Evolutionary conservation across 73 alveolate species (phyloP), one percentile per base, ranked within the genome.

Genomic region (Breviolum minutum): DNA sequence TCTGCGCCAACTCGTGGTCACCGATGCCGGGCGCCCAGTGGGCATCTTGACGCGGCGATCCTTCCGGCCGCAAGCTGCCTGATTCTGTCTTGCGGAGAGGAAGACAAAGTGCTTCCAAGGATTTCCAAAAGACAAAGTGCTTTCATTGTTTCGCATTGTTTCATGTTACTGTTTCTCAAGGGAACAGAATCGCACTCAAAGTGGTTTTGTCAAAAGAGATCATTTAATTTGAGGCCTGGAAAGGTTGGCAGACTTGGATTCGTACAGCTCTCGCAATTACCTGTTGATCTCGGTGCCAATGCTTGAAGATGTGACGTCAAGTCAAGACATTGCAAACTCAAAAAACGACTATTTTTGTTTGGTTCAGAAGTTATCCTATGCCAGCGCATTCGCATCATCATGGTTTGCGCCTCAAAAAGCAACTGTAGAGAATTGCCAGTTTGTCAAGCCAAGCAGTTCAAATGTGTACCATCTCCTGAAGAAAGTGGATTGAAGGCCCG

Each of bases 21-120:
- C 69, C 6, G 97, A 90, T 63, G 81, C 97, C 12, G 88, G 87
- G 64, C 68, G 74, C 77, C 97, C 97, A 32, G 97, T 69, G 24
- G 97, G 97, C 32, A 81, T 90, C n/a, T 64, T 90, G 73, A 90
- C 97, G 5, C 66, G 96, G 69, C 79, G 96, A 26, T 89, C 96
- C 32, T 89, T 89, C 62, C 85, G 68, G 27, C 96, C 87, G 8
- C 86, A 19, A 61, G 12, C 62, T 13, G 54, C 27, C 60, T 61
- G 54, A 63, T 0, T 17, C 29, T 77, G 61, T 12, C n/a, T n/a
- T n/a, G 10, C 27, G 40, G 63, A 10, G n/a, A 5, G 7, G 96
- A n/a, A 27, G 69, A 30, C 87, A 70, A 89, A 69, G 80, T 13
- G 63, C 76, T 27, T 68, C 83, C 60, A 0, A 11, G 29, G 5